Evolutionary conservation across 805 yeast genomes (phyloP), one percentile per base, ranked within the genome.

Genomic region (Blastobotrys mokoenaii): DNA sequence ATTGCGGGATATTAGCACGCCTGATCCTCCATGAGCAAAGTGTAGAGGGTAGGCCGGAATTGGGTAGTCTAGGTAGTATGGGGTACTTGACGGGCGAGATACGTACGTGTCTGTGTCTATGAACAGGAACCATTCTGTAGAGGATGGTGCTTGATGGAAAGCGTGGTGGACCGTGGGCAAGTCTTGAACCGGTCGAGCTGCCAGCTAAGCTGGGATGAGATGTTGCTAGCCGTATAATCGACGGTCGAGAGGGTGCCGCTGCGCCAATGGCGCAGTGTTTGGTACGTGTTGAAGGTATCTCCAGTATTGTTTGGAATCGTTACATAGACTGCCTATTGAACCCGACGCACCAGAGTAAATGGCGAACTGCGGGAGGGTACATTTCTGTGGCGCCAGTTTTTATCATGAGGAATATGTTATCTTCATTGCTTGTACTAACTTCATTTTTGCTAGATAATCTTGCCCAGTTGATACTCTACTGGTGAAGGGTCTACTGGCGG

Each of bases 1-100:
- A 2, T 58, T 62, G 2, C 54, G 51, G 7, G 67, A 61, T 15
- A 65, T 44, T 1, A 62, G 56, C 3, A 64, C 60, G 7, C 68
- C 70, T 1, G 64, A 51, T 5, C 69, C 70, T n/a, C 70, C 70
- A 45, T 66, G 68, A 11, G 67, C 69, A 49, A 65, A 66, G 25
- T 43, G 25, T 32, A 48, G 16, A n/a, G 32, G 33, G 22, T 38
- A 15, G 12, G 15, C 32, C 4, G 32, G 29, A 14, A 6, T n/a
- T 1, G 50, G 53, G 3, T 56, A 45, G 1, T 70, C 70, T 31
- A 63, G 46, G 45, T 64, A 66, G 25, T 50, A 42, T 15, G 54
- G 49, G 22, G 63, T 48, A 14, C 61, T 61, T 41, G 60, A 44
- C 4, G 27, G 27, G 27, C 27, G 27, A 22, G 27, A 22, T 20